Percentiles rank a stretch among this genome's conserved stretches.
phyloP scores from a whole-genome alignment of 352 stramenopile genomes.

The Pythium myriotylum region DNA sequence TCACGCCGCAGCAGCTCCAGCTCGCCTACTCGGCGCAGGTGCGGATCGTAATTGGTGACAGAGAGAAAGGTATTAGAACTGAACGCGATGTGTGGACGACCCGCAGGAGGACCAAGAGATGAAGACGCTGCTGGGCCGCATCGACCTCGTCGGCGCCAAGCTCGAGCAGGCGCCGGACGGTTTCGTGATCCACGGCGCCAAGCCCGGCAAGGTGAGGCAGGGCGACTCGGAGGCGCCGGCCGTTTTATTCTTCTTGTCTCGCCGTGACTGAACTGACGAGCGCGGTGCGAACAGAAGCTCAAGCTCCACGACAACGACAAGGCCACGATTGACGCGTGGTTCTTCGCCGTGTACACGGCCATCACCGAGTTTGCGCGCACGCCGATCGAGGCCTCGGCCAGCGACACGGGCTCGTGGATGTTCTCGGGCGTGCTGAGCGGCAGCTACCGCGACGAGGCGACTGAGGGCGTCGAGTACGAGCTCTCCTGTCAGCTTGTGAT shows the following conservation, averaged over 20 bases:
- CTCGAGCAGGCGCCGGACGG: conserved; percentile 74
- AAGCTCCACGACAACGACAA: conserved; percentile 82
- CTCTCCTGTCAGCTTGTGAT: conserved; percentile 71
- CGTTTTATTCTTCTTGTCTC: too few relatives aligned
- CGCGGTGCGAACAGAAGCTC: conserved; percentile 42
- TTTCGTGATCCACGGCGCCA: conserved; percentile 71
- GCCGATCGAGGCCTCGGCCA: conserved; percentile 40
- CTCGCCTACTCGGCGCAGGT: conserved; percentile 67
- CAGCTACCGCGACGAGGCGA: conserved; percentile 62
- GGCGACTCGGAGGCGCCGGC: too few relatives aligned
- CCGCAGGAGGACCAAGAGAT: conserved; percentile 77
- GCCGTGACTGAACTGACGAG: neutral
- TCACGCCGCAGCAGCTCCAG: conserved; percentile 71
- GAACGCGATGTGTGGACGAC: neutral
- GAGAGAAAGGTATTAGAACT: neutral
- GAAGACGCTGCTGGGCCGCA: conserved; percentile 55
- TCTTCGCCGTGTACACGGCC: conserved; percentile 72
- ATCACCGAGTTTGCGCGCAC: conserved; percentile 67
- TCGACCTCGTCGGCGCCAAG: conserved; percentile 60
- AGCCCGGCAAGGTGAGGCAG: conserved; percentile 41
- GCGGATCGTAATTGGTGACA: neutral
- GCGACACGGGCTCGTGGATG: conserved; percentile 35
- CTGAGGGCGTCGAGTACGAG: conserved; percentile 67
- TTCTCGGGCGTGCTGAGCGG: conserved; percentile 60
- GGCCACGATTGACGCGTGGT: conserved; percentile 77